A percentile compares a stretch with the other conserved stretches of the same genome.
Conservation (phyloP, 1,284 basidiomycete species). For the Fomes fomentarius region DNA sequence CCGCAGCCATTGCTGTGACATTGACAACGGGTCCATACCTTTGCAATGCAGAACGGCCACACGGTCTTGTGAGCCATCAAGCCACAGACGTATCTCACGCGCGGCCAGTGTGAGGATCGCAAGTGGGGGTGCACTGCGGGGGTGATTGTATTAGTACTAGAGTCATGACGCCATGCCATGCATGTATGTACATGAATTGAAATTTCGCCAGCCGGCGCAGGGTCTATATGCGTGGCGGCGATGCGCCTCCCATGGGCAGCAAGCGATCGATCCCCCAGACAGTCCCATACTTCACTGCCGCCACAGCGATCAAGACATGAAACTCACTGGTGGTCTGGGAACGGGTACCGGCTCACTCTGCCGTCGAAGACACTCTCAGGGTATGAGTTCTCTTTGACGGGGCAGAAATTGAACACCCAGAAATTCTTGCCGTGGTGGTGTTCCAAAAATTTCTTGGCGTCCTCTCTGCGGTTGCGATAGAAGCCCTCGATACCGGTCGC, state of each 20-base stretch:
- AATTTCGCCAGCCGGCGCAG: background rate
- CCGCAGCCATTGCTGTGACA: too few relatives aligned
- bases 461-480: constrained; percentile 81
- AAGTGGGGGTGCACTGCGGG: constrained; percentile 76
- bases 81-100: constrained; percentile 80
- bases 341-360: constrained; percentile 83
- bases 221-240: too few relatives aligned
- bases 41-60: constrained; percentile 91
- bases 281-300: too few relatives aligned
- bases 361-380: constrained; percentile 62
- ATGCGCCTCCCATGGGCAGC: too few relatives aligned
- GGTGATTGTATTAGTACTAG: background rate
- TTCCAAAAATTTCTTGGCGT: constrained; percentile 80
- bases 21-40: constrained; percentile 47
- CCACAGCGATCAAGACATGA: too few relatives aligned
- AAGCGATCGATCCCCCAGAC: too few relatives aligned
- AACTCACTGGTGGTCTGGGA: constrained; percentile 85
- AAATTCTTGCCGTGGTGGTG: constrained; percentile 76
- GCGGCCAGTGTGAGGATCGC: constrained; percentile 77
- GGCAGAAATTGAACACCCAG: constrained; percentile 90
- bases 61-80: constrained; percentile 67
- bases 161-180: background rate
- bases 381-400: constrained; percentile 75
- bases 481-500: constrained; percentile 79
- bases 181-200: background rate